Conservation (phyloP, 495 filamentous ascomycete genomes). For the Tetracladium marchalianum region DNA sequence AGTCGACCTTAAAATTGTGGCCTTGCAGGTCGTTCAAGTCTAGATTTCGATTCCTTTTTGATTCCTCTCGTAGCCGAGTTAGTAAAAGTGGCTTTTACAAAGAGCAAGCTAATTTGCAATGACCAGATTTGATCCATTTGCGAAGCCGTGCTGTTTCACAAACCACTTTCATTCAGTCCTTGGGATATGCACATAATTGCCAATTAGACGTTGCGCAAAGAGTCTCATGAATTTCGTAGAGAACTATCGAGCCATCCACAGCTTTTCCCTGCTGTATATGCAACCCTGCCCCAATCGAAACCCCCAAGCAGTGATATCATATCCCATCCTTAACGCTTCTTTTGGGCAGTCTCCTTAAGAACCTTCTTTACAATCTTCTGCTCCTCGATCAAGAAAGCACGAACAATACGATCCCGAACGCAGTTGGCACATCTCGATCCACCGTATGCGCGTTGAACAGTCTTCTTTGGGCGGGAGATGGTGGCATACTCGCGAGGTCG, state of each 20-base stretch:
- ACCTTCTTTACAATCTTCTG: slow-evolving; percentile 99
- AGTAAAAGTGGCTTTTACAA: too few relatives aligned
- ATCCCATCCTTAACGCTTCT: slow-evolving; percentile 39
- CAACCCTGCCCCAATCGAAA: slow-evolving; percentile 17
- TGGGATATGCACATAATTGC: too few relatives aligned
- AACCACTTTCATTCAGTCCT: too few relatives aligned
- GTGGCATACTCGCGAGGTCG: slow-evolving; percentile 93
- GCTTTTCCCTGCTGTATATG: slow-evolving; percentile 20
- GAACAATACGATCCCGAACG: slow-evolving; percentile 92
- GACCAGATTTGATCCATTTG: too few relatives aligned
- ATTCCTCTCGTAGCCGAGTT: too few relatives aligned
- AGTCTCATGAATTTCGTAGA: slow-evolving; percentile 15
- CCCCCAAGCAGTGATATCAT: slow-evolving; percentile 17
- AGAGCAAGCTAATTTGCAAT: too few relatives aligned
- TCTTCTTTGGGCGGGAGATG: slow-evolving; percentile 97
- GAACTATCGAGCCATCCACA: slow-evolving; percentile 18
- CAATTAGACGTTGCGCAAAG: neutral
- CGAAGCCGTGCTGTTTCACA: too few relatives aligned
- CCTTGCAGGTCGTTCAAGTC: too few relatives aligned
- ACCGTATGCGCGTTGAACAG: slow-evolving; percentile 94
- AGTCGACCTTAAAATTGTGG: too few relatives aligned
- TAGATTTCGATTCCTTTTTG: too few relatives aligned
- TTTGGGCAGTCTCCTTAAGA: slow-evolving; percentile 84
- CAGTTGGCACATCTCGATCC: slow-evolving; percentile 97
- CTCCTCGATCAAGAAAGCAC: slow-evolving; percentile 98